phyloP scores from a whole-genome alignment of 257 asterid species.

The Forsythia viridissima region DNA sequence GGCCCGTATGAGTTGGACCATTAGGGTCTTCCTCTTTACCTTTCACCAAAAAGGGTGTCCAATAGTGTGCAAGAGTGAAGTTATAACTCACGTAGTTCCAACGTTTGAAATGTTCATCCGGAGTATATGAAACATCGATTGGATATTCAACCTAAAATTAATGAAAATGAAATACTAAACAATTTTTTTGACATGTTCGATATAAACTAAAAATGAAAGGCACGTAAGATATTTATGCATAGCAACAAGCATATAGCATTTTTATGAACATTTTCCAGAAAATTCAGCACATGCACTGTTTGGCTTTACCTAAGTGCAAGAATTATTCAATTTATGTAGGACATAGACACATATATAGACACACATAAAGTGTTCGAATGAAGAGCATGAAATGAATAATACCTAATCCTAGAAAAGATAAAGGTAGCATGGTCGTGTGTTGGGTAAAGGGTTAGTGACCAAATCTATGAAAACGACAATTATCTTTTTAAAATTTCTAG shows the following conservation, averaged over 20 bases:
- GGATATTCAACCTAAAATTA: conserved; percentile 52
- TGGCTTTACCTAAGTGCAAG: conserved; percentile 15
- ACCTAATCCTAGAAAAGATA: conserved; percentile 3
- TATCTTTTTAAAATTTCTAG: conserved; percentile 10
- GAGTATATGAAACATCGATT: conserved; percentile 33
- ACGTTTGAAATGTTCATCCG: conserved; percentile 45
- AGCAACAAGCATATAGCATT: not conserved
- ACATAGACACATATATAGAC: not conserved
- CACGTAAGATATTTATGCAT: not conserved
- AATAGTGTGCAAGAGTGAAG: conserved; percentile 44
- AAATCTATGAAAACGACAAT: conserved; percentile 3
- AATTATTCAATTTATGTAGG: conserved; percentile 6
- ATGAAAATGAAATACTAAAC: not conserved
- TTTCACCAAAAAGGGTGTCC: conserved; percentile 51
- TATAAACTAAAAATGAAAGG: too few species aligned
- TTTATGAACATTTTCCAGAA: not conserved
- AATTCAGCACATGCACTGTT: conserved; percentile 29
- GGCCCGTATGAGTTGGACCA: conserved; percentile 39
- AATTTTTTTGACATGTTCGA: not conserved
- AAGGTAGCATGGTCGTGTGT: not conserved
- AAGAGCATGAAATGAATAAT: not conserved
- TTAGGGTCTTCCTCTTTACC: conserved; percentile 24
- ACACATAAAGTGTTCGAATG: too few species aligned
- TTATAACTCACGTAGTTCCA: conserved; percentile 53
- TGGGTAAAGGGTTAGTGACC: not conserved